Evolutionary conservation across 305 asterid genomes (phyloP), one percentile per base, ranked within the genome.

Genomic region (Coffea humblotiana): DNA sequence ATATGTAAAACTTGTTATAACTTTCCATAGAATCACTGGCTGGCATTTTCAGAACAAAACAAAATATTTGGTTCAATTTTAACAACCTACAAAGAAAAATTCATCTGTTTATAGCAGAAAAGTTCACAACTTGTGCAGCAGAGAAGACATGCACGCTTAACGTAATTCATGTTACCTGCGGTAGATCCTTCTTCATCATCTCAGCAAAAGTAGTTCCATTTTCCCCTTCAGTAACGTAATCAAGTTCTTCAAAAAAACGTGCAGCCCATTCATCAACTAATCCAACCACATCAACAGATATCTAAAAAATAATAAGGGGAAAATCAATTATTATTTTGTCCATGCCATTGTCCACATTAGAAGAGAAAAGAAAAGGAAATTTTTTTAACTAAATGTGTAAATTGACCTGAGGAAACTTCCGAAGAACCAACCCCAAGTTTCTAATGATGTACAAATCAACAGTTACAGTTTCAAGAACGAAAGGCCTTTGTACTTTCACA

Each of bases 241-340:
- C 99, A 79, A 96, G 98, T 90, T 96, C 99, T 89, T 96, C 99
- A 72, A 96, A 96, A 84, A 94, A 96, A 45, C 99, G 98, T 72
- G 99, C 94, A 84, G 99, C 99, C 99, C 99, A 96, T 90, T 96
- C 99, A 61, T 96, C 99, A 63, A 96, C 99, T 87, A 96, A 85
- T 77, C 99, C 99, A 83, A 96, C 99, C 85, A 96, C 97, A 83
- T 96, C 98, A 81, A 96, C 15, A 11, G 98, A 90, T 71, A 96
- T 82, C 99, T 95, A 87, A 80, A 80, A 74, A 82, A 77, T 9
- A 12, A 75, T 79, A 78, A 70, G 64, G 71, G 69, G 77, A 69
- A 54, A 64, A 65, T 47, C 63, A 35, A 51, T 56, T 49, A 72
- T 74, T 71, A 66, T 56, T 58, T 75, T 77, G 52, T 56, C 78